A percentile compares a stretch with the other conserved stretches of the same genome.
These are phyloP conservation scores for Clitocybe nebularis DNA, from an alignment of 1,284 basidiomycete species.

Conservation along the genomic window DNA sequence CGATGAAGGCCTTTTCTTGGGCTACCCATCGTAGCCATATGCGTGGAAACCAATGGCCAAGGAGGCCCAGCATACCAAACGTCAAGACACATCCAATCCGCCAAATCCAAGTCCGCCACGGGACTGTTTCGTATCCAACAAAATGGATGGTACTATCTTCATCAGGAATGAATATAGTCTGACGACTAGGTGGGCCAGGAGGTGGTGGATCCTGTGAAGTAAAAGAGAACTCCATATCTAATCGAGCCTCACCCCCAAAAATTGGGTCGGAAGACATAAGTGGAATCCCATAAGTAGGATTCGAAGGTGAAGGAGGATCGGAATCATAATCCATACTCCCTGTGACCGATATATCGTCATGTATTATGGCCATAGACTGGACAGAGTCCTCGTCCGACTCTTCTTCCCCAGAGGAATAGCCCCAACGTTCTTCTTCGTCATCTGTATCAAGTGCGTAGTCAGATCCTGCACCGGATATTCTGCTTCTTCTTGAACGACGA, in stretches of 20 bases:
- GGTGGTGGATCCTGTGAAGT: conserved; percentile 62
- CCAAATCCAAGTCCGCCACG: conserved; percentile 72
- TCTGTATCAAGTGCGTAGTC: conserved; percentile 53
- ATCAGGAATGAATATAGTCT: conserved; percentile 86
- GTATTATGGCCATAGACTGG: conserved; percentile 27
- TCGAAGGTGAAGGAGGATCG: conserved; percentile 55
- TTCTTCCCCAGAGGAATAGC: conserved; percentile 75
- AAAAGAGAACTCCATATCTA: conserved; percentile 69
- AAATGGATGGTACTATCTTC: conserved; percentile 91
- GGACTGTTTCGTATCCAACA: conserved; percentile 79
- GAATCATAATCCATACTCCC: conserved; percentile 69
- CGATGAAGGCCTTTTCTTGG: conserved; percentile 78
- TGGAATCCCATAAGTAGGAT: conserved; percentile 52
- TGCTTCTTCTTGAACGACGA: conserved; percentile 48
- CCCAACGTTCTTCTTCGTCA: conserved; percentile 69
- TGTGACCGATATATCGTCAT: conserved; percentile 38
- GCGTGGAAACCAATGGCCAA: conserved; percentile 92
- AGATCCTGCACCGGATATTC: conserved; percentile 54
- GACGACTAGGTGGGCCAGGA: conserved; percentile 75
- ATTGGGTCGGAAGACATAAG: conserved; percentile 70
- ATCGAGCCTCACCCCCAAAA: conserved; percentile 75
- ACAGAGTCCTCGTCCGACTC: conserved; percentile 44
- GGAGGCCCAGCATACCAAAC: conserved; percentile 74
- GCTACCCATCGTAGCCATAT: conserved; percentile 90
- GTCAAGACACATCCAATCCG: conserved; percentile 65